Conservation (phyloP, 257 asterid species). For the Mentha longifolia region DNA sequence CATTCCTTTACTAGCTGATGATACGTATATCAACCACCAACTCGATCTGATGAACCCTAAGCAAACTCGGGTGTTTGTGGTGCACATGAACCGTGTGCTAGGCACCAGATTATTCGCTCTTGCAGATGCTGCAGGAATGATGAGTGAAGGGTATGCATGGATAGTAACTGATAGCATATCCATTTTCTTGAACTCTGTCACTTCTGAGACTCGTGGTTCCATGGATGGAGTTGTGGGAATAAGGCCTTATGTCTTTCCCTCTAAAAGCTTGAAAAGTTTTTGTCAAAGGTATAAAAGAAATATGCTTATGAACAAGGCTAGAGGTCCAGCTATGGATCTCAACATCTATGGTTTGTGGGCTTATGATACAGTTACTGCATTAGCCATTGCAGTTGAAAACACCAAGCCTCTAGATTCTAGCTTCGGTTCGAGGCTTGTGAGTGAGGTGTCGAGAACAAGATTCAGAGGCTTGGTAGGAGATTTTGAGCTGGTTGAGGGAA, state of each 20-base stretch:
- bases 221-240: conserved; percentile 72
- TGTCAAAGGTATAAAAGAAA: conserved; percentile 48
- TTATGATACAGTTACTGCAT: conserved; percentile 53
- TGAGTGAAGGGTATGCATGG: conserved; percentile 64
- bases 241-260: conserved; percentile 42
- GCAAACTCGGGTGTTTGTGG: conserved; percentile 46
- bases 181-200: conserved; percentile 41
- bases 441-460: conserved; percentile 33
- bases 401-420: conserved; percentile 23
- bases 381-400: conserved; percentile 57
- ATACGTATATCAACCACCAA: conserved; percentile 26
- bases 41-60: conserved; percentile 18
- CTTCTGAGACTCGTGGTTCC: conserved; percentile 35
- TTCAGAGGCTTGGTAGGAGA: conserved; percentile 52
- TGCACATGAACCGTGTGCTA: conserved; percentile 46
- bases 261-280: conserved; percentile 39
- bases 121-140: conserved; percentile 41
- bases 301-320: conserved; percentile 24
- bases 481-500: conserved; percentile 41
- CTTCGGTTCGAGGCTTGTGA: conserved; percentile 41
- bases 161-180: conserved; percentile 53
- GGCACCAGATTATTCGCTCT: conserved; percentile 41
- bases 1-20: conserved; percentile 33
- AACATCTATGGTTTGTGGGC: conserved; percentile 63
- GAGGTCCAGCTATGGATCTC: conserved; percentile 29